phyloP scores from a whole-genome alignment of 2,329 filamentous ascomycete species.

The Akanthomyces uredinophilus region DNA sequence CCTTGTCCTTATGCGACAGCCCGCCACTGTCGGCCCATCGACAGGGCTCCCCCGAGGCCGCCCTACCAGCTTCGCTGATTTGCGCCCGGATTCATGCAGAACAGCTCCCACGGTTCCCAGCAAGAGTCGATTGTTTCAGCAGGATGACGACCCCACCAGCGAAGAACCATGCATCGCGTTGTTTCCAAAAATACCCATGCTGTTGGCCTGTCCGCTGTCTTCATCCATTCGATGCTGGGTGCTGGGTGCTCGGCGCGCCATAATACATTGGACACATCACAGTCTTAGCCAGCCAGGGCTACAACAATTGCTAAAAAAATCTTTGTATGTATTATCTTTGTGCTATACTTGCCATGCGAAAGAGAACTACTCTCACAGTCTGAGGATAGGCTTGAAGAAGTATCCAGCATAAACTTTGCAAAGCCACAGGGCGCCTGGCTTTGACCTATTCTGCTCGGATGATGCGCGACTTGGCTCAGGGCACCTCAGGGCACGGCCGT shows the following conservation, averaged over 20 bases:
- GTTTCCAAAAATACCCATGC: not conserved
- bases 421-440: not conserved
- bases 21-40: constrained; percentile 1
- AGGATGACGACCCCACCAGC: not conserved
- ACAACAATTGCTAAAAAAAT: not conserved
- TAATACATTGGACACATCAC: not conserved
- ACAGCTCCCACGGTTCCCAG: not conserved
- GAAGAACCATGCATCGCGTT: not conserved
- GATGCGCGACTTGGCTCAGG: not conserved
- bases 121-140: constrained; percentile 4
- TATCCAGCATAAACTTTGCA: not conserved
- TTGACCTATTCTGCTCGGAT: constrained; percentile 5
- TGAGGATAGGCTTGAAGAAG: not conserved
- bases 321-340: not conserved
- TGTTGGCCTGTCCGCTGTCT: not conserved
- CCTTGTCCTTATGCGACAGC: constrained; percentile 1
- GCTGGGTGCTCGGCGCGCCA: not conserved
- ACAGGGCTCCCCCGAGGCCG: not conserved
- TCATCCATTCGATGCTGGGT: no score
- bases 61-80: not conserved
- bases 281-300: not conserved
- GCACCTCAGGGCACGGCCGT: constrained; percentile 5
- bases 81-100: not conserved
- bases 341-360: not conserved
- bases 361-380: not conserved